Percentiles rank a stretch among this genome's conserved stretches.
Evolutionary conservation across 1,139 yeast genomes (phyloP).

Genomic region (Saccharomycopsis crataegensis): DNA sequence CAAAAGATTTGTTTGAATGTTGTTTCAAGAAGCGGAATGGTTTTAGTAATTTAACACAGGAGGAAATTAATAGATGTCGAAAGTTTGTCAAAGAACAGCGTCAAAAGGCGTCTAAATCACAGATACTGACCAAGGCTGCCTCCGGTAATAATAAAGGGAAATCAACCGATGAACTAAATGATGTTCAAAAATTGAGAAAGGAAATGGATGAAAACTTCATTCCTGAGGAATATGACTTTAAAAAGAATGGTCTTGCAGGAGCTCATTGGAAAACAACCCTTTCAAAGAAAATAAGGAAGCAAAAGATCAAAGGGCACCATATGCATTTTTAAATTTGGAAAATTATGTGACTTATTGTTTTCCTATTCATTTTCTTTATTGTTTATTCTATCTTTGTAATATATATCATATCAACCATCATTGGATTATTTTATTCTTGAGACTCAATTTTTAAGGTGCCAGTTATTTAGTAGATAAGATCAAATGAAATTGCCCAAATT

Average conservation of each 20-base stretch:
- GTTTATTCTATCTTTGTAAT: not conserved
- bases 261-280: conserved; percentile 35
- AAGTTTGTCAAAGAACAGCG: conserved; percentile 66
- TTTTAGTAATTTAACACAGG: conserved; percentile 70
- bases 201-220: conserved; percentile 29
- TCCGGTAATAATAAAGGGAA: conserved; percentile 3
- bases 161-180: conserved; percentile 19
- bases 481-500: too few species aligned
- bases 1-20: conserved; percentile 59
- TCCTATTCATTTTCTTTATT: not conserved
- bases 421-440: too few species aligned
- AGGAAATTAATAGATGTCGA: conserved; percentile 70
- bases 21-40: conserved; percentile 73
- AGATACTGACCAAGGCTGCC: not conserved
- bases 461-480: too few species aligned
- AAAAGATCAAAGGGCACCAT: conserved; percentile 21
- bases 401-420: not conserved
- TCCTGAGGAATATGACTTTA: conserved; percentile 34
- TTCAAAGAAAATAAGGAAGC: conserved; percentile 29
- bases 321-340: too few species aligned
- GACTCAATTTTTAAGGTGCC: too few species aligned
- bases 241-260: conserved; percentile 29
- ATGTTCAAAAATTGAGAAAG: conserved; percentile 23
- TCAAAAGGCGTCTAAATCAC: conserved; percentile 32
- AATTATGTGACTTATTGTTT: not conserved